Evolutionary conservation across 2,329 filamentous ascomycete species (phyloP), one percentile per base, ranked within the genome.

Genomic region (Fusarium cyanostomum): DNA sequence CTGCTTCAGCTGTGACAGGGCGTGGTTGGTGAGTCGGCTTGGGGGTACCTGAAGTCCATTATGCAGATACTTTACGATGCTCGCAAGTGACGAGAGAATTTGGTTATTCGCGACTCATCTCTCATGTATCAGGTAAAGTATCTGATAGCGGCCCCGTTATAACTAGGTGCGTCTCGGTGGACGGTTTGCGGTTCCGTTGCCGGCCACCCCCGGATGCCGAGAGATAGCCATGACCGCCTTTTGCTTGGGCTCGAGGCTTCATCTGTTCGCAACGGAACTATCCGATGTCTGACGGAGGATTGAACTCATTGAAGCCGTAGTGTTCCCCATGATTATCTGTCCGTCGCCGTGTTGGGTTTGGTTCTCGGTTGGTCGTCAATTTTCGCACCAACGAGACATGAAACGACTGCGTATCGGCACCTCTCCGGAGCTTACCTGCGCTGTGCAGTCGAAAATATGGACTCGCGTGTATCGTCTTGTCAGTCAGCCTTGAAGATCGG

Each of bases 181-280:
- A 58, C 39, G 42, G 48, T 38, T 41, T 51, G 60, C 44, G 48
- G 45, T 56, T 65, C 60, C 60, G 52, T 53, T 50, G 56, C 52
- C 30, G 35, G 49, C 49, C 49, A 57, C 38, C 45, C 54, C 59
- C 56, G 50, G 59, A 53, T 65, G 45, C 62, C 43, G 58, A 54
- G 55, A 60, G 50, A 64, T 62, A 64, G 57, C 51, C 45, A 59
- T 38, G 51, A 57, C 54, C 41, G 46, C 54, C 42, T 59, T 64
- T 63, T 61, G 43, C 54, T 62, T 41, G 50, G 48, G 33, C 43
- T 53, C 37, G 38, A 15, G 15, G 27, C 37, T 66, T 65, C 57
- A 66, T 48, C 33, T 62, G 52, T 54, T 44, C 28, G 44, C 24
- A 13, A 51, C 46, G 60, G 62, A 63, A 49, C 16, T 63, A 53